Conservation (phyloP, 2,329 filamentous ascomycete species). For the Pseudogymnoascus pannorum region DNA sequence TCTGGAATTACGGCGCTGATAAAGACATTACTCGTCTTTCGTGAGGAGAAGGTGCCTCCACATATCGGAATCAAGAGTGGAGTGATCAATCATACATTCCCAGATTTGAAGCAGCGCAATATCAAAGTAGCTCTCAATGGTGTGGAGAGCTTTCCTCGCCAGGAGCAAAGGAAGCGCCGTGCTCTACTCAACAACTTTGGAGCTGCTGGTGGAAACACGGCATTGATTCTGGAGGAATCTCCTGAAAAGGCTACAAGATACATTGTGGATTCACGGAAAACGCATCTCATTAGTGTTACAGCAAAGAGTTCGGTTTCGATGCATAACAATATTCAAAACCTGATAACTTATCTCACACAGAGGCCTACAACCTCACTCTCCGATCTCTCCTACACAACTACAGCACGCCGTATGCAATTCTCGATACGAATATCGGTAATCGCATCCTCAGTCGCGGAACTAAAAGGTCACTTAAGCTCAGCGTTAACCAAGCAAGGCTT, state of each 20-base stretch:
- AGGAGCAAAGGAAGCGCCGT: conserved; percentile 30
- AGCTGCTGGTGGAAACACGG: conserved; percentile 28
- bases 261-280: conserved; percentile 36
- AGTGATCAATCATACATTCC: conserved; percentile 27
- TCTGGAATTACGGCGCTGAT: conserved; percentile 29
- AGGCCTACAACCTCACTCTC: conserved; percentile 15
- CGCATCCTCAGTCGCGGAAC: conserved; percentile 36
- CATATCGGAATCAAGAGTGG: conserved; percentile 28
- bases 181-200: conserved; percentile 45
- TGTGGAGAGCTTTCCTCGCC: conserved; percentile 25
- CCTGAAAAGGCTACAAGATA: conserved; percentile 26
- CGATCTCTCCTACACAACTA: conserved; percentile 27
- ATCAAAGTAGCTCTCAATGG: conserved; percentile 25
- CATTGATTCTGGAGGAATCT: conserved; percentile 26
- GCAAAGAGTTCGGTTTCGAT: conserved; percentile 34
- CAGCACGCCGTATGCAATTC: conserved; percentile 49
- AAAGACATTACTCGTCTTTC: conserved; percentile 27
- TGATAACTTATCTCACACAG: conserved; percentile 3
- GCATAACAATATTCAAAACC: conserved; percentile 8
- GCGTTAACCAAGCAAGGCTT: conserved; percentile 39
- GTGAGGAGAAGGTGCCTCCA: conserved; percentile 26
- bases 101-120: conserved; percentile 31
- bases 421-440: conserved; percentile 46
- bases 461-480: conserved; percentile 39
- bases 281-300: conserved; percentile 39